A percentile compares a stretch with the other conserved stretches of the same genome.
Evolutionary conservation across 169 alveolate genomes (phyloP).

Genomic region (Eimeria falciformis): DNA sequence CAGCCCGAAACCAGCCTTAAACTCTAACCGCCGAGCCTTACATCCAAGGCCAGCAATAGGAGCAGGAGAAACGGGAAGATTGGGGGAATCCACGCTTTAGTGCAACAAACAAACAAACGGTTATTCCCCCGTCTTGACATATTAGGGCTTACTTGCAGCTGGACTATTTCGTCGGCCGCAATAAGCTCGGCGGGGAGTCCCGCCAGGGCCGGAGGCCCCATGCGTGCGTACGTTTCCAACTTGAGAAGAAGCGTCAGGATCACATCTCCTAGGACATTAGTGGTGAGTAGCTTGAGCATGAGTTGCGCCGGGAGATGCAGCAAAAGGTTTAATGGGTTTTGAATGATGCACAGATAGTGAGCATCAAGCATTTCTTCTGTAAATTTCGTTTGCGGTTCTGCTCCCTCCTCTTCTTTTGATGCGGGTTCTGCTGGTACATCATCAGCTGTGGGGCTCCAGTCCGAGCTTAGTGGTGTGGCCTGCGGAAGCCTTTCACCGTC

Average conservation of each 20-base stretch:
- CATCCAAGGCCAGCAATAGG: background rate
- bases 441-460: background rate
- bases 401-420: background rate
- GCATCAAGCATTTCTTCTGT: background rate
- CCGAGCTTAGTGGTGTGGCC: background rate
- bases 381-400: background rate
- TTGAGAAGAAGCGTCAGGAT: slow-evolving; percentile 42
- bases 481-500: background rate
- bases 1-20: background rate
- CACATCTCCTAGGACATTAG: background rate
- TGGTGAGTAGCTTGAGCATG: slow-evolving; percentile 26
- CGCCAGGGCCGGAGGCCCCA: slow-evolving; percentile 66
- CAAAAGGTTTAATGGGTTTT: slow-evolving; percentile 63
- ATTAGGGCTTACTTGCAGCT: slow-evolving; percentile 42
- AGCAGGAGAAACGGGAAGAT: too few species aligned
- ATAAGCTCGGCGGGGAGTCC: slow-evolving; percentile 30
- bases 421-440: slow-evolving; percentile 11
- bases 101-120: too few species aligned
- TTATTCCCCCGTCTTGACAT: too few species aligned
- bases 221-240: slow-evolving; percentile 43
- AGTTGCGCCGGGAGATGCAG: slow-evolving; percentile 65
- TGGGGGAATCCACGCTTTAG: too few species aligned
- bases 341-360: slow-evolving; percentile 41
- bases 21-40: background rate
- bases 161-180: slow-evolving; percentile 50